Evolutionary conservation across 441 rosid species (phyloP).

Genomic region (Syzygium syzygioides): DNA sequence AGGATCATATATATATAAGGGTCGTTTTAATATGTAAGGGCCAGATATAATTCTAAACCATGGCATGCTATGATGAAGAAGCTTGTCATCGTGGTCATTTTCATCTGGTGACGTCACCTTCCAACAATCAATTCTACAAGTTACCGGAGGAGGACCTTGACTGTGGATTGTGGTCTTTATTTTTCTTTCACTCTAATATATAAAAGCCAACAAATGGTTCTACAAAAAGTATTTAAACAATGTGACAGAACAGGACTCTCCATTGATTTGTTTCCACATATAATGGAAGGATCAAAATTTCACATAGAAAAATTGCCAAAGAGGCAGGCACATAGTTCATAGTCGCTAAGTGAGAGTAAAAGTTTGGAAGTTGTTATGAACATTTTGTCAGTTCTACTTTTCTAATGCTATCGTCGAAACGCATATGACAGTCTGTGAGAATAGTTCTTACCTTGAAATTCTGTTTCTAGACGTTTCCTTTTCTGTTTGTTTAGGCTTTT

Average conservation of each 20-base stretch:
- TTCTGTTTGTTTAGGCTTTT: conserved; percentile 51
- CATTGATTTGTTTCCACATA: not conserved
- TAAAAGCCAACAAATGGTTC: not conserved
- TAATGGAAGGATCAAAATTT: not conserved
- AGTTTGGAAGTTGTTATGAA: not conserved
- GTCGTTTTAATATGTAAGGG: not conserved
- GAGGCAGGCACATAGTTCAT: not conserved
- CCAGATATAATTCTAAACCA: not conserved
- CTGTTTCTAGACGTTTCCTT: conserved; percentile 67
- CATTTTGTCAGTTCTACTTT: not conserved
- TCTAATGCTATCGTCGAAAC: not conserved
- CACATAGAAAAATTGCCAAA: not conserved
- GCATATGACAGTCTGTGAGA: not conserved
- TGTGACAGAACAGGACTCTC: not conserved
- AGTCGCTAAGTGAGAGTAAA: not conserved
- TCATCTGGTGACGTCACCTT: not conserved
- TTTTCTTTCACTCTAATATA: not conserved
- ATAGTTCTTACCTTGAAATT: conserved; percentile 54
- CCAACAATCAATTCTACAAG: not conserved
- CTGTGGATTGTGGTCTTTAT: not conserved
- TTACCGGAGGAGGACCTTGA: not conserved
- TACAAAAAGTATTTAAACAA: not conserved
- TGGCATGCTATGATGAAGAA: not conserved
- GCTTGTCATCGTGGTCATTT: not conserved
- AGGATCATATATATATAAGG: not conserved